Conservation (phyloP, 2,329 filamentous ascomycete genomes). For the Beauveria asiatica region DNA sequence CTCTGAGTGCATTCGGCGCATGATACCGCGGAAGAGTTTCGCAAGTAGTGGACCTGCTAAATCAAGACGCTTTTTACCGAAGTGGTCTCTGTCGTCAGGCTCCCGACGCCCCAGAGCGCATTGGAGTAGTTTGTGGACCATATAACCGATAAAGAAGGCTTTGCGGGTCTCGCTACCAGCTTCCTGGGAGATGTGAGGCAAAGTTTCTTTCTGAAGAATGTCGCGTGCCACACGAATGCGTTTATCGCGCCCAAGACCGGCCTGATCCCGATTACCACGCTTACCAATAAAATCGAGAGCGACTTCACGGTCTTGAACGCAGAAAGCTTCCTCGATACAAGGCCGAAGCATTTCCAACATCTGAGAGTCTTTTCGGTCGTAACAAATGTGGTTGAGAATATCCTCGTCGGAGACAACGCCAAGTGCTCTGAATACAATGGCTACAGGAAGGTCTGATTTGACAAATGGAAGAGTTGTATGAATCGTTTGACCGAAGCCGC, state of each 20-base stretch:
- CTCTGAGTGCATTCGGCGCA: conserved; percentile 84
- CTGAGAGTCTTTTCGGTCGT: conserved; percentile 86
- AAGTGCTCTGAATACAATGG: conserved; percentile 88
- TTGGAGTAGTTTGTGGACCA: conserved; percentile 93
- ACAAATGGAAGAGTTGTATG: conserved; percentile 89
- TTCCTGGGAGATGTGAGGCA: conserved; percentile 92
- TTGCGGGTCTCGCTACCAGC: conserved; percentile 94
- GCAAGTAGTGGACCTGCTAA: conserved; percentile 88
- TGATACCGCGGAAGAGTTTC: conserved; percentile 90
- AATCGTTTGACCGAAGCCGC: conserved; percentile 78
- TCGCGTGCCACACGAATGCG: conserved; percentile 89
- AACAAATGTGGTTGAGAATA: conserved; percentile 95
- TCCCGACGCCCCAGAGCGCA: conserved; percentile 88
- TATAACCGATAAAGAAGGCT: conserved; percentile 97
- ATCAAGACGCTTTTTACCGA: conserved; percentile 96
- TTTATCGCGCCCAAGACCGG: conserved; percentile 67
- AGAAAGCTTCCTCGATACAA: conserved; percentile 93
- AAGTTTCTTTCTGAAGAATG: conserved; percentile 91
- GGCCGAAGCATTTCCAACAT: conserved; percentile 98
- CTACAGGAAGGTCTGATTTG: conserved; percentile 87
- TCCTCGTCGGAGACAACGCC: conserved; percentile 97
- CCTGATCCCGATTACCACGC: conserved; percentile 58
- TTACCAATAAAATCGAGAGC: conserved; percentile 94
- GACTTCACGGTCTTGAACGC: conserved; percentile 90
- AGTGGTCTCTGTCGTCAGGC: conserved; percentile 95